Evolutionary conservation across 106 monocot species (phyloP).

Genomic region (Dendrobium catenatum): DNA sequence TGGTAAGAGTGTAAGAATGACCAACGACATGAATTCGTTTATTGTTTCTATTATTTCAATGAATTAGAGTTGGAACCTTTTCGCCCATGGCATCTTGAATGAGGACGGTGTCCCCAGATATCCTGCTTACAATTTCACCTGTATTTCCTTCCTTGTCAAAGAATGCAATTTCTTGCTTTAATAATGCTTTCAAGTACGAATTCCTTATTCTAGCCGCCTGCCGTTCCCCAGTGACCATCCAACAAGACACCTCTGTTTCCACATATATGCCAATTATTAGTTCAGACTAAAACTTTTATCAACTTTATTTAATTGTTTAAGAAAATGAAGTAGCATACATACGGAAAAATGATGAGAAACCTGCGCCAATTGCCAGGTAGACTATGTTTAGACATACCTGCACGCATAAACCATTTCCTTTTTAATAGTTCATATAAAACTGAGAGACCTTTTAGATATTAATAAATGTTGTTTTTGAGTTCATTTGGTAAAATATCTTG

Average conservation of each 20-base stretch:
- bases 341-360: slow-evolving; percentile 44
- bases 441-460: too few species aligned
- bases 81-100: slow-evolving; percentile 86
- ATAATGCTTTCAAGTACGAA: slow-evolving; percentile 59
- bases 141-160: slow-evolving; percentile 68
- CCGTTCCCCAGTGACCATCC: slow-evolving; percentile 68
- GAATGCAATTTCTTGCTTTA: slow-evolving; percentile 61
- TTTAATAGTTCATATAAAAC: too few species aligned
- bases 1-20: neutral
- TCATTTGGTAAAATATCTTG: too few species aligned
- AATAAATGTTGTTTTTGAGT: too few species aligned
- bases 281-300: neutral
- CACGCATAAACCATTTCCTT: neutral
- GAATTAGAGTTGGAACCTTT: slow-evolving; percentile 26
- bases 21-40: neutral
- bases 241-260: slow-evolving; percentile 58
- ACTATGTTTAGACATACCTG: slow-evolving; percentile 39
- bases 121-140: slow-evolving; percentile 55
- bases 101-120: slow-evolving; percentile 66
- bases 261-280: neutral
- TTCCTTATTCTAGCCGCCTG: slow-evolving; percentile 57
- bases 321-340: slow-evolving; percentile 5
- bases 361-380: slow-evolving; percentile 36
- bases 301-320: neutral
- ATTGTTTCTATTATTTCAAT: too few species aligned